Base-by-base conservation (phyloP, 805 yeast genomes). In the Candida sonorensis region DNA sequence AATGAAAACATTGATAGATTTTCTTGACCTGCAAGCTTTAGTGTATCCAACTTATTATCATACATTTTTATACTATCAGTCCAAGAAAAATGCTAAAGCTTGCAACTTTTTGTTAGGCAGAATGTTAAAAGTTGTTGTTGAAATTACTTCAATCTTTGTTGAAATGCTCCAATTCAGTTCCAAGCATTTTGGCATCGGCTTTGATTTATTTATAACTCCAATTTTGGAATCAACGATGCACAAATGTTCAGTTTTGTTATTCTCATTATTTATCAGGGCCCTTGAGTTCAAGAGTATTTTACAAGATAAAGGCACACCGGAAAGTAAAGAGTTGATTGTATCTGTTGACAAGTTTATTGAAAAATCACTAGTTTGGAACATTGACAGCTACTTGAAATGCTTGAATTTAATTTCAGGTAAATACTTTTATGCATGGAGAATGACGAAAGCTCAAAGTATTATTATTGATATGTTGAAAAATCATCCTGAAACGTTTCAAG, bases 401-500 rank as follows among this genome's bases (percentile, higher is more conserved):
- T 64, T 36, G 53, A 64, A 57, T 13, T 61, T 63, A 24, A 54
- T 81, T 22, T 72, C 83, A 14, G 62, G 59, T 17, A 65, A 75
- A 40, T 80, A 77, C 48, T 75, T 74, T 36, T 77, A 77, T 48
- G 81, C 86, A 2, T 76, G 79, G 76, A 69, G 81, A 54, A 66
- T 80, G 49, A 64, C 73, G 23, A 78, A 77, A 44, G 78, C 82
- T 1, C 72, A 70, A 31, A 51, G 51, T 5, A 65, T 59, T 27
- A 44, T 75, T 14, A 41, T 66, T 10, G 57, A 53, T 16, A 32
- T 67, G 4, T 35, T 72, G 9, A 51, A 45, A 19, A 45, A 44
- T 7, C 27, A 38, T 3, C 21, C 29, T 13, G 27, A 26, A 10
- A 6, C 33, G 9, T 28, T 37, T 25, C 17, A 11, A 7, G 33